Conservation (phyloP, 2,329 filamentous ascomycete genomes). For the Fusarium oligoseptatum region DNA sequence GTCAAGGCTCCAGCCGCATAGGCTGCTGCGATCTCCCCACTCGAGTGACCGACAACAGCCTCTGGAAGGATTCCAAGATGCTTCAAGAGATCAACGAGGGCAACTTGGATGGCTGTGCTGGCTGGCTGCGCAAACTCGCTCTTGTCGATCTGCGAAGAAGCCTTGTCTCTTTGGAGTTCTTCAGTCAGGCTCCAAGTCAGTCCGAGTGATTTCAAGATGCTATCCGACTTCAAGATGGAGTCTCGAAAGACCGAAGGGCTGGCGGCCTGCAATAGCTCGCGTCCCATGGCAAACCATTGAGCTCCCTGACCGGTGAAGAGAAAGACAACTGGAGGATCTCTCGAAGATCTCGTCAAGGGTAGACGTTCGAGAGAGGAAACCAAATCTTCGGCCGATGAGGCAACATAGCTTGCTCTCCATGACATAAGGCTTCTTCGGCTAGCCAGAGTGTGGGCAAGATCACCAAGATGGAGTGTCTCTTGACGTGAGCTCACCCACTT, state of each 20-base stretch:
- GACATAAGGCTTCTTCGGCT: neutral
- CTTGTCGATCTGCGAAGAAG: constrained; percentile 1
- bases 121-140: constrained; percentile 16
- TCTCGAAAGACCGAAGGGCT: neutral
- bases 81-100: constrained; percentile 21
- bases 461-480: neutral
- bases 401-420: neutral
- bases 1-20: constrained; percentile 42
- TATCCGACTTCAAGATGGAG: neutral
- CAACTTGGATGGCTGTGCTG: constrained; percentile 26
- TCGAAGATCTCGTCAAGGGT: neutral
- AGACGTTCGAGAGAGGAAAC: neutral
- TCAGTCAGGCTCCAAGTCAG: constrained; percentile 21
- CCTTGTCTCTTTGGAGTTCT: constrained; percentile 6
- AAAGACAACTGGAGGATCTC: constrained; percentile 7
- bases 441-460: neutral
- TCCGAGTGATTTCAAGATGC: neutral
- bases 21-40: constrained; percentile 55
- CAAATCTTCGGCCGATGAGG: neutral
- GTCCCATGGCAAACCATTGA: constrained; percentile 27
- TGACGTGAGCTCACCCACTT: neutral
- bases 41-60: constrained; percentile 51
- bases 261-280: neutral
- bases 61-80: constrained; percentile 43
- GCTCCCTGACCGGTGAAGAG: constrained; percentile 34